Evolutionary conservation across 1,139 yeast genomes (phyloP), one percentile per base, ranked within the genome.

Genomic region (Suhomyces wounanorum): DNA sequence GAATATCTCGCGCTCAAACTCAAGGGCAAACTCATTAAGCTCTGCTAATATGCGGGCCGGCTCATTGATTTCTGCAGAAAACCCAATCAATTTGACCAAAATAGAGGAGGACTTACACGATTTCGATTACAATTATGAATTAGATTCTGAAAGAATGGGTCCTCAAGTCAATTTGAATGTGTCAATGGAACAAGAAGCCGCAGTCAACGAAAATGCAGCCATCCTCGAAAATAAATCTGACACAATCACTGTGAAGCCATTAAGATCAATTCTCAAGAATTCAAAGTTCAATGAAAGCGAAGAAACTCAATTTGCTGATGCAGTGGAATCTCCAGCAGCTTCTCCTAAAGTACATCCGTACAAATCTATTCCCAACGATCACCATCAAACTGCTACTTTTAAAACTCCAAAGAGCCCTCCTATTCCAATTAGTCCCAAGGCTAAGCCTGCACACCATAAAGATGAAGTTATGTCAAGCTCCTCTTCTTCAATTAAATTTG

Each of bases 71-170:
- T 57, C 63, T 38, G 59, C 62, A 18, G 55, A 50, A 10, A 51
- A 51, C 53, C 58, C 26, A 45, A 52, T 48, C 51, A 75, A 70
- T 52, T 63, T 77, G 47, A 60, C 64, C 35, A 75, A 75, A 58
- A 77, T 77, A 39, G 81, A 77, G 23, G 81, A 77, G 55, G 78
- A 75, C 47, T 65, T 77, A 46, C 75, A 67, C 40, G 79, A 72
- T 52, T 77, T 77, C 53, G 81, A 77, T 41, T 77, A 75, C 52
- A 71, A 72, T 51, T 76, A 75, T 50, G 69, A 69, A 49, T 53
- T 69, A 31, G 75, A 70, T 50, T 59, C 61, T 38, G 43, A 49
- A 8, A 46, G 45, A 9, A 18, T 47, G 35, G 40, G 46, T 16
- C 40, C 52, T 8, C 44, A 36, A 14, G 33, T 52, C 21, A 47